Conservation (phyloP, 495 filamentous ascomycete species). For the Neurospora sp. region DNA sequence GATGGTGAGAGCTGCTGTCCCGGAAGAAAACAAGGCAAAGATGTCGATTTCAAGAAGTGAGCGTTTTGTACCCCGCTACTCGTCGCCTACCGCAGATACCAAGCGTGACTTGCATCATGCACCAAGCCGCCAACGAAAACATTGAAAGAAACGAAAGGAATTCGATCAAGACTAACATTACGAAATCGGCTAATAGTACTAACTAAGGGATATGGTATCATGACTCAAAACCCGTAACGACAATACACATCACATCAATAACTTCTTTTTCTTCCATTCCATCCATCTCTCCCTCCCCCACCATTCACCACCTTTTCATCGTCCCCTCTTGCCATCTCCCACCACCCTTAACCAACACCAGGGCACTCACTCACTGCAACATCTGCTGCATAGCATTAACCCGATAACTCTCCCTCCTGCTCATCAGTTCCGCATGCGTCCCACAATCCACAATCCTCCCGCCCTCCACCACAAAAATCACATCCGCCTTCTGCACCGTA, state of each 20-base stretch:
- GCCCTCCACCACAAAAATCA: slow-evolving; percentile 65
- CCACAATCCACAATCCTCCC: slow-evolving; percentile 58
- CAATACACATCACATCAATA: neutral
- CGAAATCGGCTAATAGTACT: neutral
- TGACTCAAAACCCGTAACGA: neutral
- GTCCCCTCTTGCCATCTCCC: neutral
- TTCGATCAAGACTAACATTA: neutral
- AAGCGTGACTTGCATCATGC: neutral
- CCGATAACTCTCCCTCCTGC: slow-evolving; percentile 47
- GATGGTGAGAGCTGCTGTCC: neutral
- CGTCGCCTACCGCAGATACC: neutral
- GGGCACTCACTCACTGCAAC: slow-evolving; percentile 7
- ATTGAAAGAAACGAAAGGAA: neutral
- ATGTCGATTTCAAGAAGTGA: neutral
- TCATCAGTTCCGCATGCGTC: slow-evolving; percentile 56
- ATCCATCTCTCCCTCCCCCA: no score
- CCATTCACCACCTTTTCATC: neutral
- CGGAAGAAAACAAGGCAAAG: neutral
- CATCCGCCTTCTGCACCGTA: slow-evolving; percentile 66
- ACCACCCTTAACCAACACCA: neutral
- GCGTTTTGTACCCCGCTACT: neutral
- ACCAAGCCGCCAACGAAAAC: neutral
- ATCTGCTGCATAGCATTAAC: slow-evolving; percentile 41
- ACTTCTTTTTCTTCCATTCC: neutral
- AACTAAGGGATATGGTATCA: neutral